Evolutionary conservation across 2,329 filamentous ascomycete species (phyloP).

Genomic region (Xylaria digitata): DNA sequence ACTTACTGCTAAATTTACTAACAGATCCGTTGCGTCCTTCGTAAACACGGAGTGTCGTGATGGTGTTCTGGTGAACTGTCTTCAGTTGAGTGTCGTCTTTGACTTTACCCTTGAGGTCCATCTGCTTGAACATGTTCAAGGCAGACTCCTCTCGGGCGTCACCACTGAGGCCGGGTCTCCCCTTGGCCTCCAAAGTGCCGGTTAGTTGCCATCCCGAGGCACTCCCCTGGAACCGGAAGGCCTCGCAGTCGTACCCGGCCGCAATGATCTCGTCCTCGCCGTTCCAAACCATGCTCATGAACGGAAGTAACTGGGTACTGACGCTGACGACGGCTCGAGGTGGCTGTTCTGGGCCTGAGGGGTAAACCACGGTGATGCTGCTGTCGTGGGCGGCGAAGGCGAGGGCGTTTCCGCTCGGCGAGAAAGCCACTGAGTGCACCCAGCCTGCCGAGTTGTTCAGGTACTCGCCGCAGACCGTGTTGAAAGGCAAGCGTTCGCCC

Average conservation of each 20-base stretch:
- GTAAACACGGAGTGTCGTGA: conserved; percentile 84
- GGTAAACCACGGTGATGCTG: conserved; percentile 96
- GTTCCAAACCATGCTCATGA: conserved; percentile 93
- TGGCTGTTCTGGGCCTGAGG: conserved; percentile 87
- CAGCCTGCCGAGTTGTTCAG: conserved; percentile 96
- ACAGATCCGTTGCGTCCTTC: conserved; percentile 73
- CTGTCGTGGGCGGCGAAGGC: conserved; percentile 96
- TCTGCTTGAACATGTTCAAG: conserved; percentile 97
- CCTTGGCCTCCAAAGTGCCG: conserved; percentile 83
- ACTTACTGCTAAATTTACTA: conserved; percentile 87
- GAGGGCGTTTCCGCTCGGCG: conserved; percentile 89
- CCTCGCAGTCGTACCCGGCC: conserved; percentile 90
- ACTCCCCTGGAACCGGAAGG: conserved; percentile 86
- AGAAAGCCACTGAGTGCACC: conserved; percentile 94
- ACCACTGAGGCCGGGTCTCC: conserved; percentile 67
- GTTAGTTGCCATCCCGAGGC: conserved; percentile 84
- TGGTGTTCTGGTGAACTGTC: conserved; percentile 96
- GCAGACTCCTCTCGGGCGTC: conserved; percentile 85
- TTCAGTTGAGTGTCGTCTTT: conserved; percentile 94
- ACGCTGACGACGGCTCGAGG: conserved; percentile 91
- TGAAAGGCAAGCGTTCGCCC: conserved; percentile 96
- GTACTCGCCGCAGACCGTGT: conserved; percentile 97
- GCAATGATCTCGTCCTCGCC: conserved; percentile 93
- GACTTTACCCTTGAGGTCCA: conserved; percentile 95
- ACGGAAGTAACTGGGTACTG: conserved; percentile 88